Base-by-base conservation (phyloP, 805 yeast species). In the Ogataea methylovora region DNA sequence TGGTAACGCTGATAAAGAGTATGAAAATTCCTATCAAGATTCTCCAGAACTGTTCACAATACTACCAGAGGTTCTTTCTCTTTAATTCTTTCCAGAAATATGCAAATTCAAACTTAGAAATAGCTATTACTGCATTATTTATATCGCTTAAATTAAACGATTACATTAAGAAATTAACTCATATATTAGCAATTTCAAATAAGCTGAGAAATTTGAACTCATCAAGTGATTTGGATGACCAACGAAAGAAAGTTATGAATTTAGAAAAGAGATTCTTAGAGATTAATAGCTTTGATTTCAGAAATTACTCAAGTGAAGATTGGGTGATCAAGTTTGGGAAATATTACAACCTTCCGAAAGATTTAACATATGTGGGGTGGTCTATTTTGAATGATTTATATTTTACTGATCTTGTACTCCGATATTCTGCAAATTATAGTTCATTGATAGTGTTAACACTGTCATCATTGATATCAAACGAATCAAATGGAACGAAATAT, bases 91-190 rank as follows among this genome's bases (percentile, higher is more conserved):
- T 79, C 47, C 76, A 71, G 38, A 65, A 68, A 10, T 63, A 61
- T 15, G 64, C 69, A 18, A 45, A 33, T 21, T 31, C 41, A 34
- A 74, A 77, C 29, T 67, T 66, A 42, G 78, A 79, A 29, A 71
- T 84, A n/a, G 84, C 84, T 0, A 56, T 79, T 8, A 70, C 90
- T 8, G 71, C 86, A 35, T 52, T 87, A 7, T 71, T 83, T 37
- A 61, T 84, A 12, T 82, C 95, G 3, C 63, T 79, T 28, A 85
- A 87, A 54, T 76, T 78, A 42, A 94, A 84, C 49, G 96, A 87
- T 49, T 84, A 87, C 27, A 79, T 86, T 27, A 86, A 85, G 52
- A 82, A 82, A 45, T 54, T 81, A 12, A 65, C 74, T 34, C 84
- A 82, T 29, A 67, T 86, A 10, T 69, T 79, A 29, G 53, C 58